These are phyloP conservation scores for Exophiala oligosperma DNA, from an alignment of 2,329 filamentous ascomycete species.

Conservation along the genomic window DNA sequence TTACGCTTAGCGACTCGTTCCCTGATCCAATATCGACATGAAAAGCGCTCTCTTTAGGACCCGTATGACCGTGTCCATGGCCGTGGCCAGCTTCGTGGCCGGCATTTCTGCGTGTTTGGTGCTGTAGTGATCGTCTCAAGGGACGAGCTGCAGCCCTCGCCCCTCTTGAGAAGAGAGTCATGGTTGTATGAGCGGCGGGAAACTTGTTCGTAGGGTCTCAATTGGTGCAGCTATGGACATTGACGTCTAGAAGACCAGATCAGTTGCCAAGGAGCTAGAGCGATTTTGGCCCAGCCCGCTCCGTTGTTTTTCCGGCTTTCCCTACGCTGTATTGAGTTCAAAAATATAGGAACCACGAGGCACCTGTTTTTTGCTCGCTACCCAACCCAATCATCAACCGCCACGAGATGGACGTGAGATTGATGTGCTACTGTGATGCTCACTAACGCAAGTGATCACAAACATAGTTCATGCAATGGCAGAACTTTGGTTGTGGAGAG, in stretches of 20 bases:
- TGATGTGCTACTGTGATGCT: neutral
- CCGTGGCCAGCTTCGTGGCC: conserved; percentile 40
- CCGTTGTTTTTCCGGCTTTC: neutral
- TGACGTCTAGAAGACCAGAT: conserved; percentile 4
- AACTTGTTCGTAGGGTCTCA: neutral
- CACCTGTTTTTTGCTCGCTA: neutral
- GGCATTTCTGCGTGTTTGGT: conserved; percentile 44
- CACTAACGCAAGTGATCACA: neutral
- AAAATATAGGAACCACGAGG: too few relatives aligned
- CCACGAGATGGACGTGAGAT: conserved; percentile 4
- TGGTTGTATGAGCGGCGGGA: conserved; percentile 22
- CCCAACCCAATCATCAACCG: conserved; percentile 3
- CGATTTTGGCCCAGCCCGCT: neutral
- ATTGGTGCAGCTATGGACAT: neutral
- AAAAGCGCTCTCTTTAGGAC: conserved; percentile 33
- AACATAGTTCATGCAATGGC: conserved; percentile 20
- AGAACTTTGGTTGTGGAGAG: neutral
- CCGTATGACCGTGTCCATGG: conserved; percentile 31
- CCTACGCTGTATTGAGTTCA: too few relatives aligned
- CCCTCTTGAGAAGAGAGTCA: conserved; percentile 28
- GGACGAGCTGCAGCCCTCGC: conserved; percentile 29
- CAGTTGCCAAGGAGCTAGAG: conserved; percentile 3
- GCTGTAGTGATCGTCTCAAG: conserved; percentile 19
- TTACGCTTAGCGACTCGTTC: conserved; percentile 48
- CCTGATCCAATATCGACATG: conserved; percentile 39